These are phyloP conservation scores for Tolypocladium tropicale DNA, from an alignment of 2,329 filamentous ascomycete species.

Conservation along the genomic window DNA sequence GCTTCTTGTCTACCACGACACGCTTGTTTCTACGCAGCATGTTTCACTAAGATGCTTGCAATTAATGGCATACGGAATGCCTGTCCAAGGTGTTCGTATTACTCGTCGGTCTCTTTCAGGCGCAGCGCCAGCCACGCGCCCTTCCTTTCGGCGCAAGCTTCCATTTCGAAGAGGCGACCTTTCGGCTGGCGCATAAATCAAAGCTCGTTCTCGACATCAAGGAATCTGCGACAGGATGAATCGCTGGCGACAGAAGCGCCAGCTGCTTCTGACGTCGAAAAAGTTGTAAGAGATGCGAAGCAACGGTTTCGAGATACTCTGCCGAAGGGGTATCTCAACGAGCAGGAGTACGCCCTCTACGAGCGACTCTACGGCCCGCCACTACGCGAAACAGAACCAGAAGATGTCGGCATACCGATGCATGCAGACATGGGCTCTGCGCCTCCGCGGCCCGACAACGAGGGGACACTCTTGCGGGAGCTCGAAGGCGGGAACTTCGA, in stretches of 20 bases:
- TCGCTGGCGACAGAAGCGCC: neutral
- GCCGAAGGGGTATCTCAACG: conserved; percentile 58
- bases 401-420: conserved; percentile 44
- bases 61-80: conserved; percentile 21
- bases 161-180: neutral
- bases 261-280: conserved; percentile 37
- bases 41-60: conserved; percentile 20
- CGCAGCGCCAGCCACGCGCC: conserved; percentile 4
- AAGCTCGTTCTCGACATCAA: conserved; percentile 19
- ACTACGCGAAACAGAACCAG: conserved; percentile 47
- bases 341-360: conserved; percentile 65
- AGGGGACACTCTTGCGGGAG: conserved; percentile 41
- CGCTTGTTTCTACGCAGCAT: conserved; percentile 7
- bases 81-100: conserved; percentile 17
- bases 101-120: conserved; percentile 6
- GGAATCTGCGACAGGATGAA: conserved; percentile 11
- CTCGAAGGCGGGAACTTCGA: conserved; percentile 48
- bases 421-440: conserved; percentile 24
- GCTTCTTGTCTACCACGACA: conserved; percentile 3
- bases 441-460: conserved; percentile 13
- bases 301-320: conserved; percentile 68
- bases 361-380: conserved; percentile 73
- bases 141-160: neutral
- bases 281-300: conserved; percentile 58
- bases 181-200: conserved; percentile 5